Evolutionary conservation across 108 stramenopile species (phyloP).

Genomic region (Cyclotella kingstonii): DNA sequence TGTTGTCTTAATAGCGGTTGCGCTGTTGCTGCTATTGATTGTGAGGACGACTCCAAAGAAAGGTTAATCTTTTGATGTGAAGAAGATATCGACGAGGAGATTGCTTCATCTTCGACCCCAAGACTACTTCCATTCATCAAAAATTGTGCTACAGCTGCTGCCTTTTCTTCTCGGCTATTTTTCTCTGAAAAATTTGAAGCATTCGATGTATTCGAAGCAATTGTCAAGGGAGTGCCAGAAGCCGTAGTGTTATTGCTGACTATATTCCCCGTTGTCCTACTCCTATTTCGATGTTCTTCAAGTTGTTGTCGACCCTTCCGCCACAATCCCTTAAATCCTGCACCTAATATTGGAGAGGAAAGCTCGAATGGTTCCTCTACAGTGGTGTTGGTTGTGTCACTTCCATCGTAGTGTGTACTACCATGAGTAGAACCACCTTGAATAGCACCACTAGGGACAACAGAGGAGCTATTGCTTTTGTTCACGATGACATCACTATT

Average conservation of each 20-base stretch:
- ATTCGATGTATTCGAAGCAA: no score
- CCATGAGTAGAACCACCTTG: slow-evolving; percentile 13
- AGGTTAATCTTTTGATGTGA: no score
- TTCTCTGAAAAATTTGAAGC: not conserved
- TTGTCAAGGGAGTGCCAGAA: no score
- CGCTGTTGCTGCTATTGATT: no score
- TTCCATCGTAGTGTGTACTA: slow-evolving; percentile 1
- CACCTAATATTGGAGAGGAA: slow-evolving; percentile 8
- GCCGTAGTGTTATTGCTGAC: no score
- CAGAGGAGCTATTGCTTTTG: no score
- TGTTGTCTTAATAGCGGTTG: slow-evolving; percentile 1
- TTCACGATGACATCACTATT: slow-evolving; percentile 9
- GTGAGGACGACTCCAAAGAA: no score
- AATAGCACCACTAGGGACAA: not conserved
- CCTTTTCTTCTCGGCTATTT: slow-evolving; percentile 23
- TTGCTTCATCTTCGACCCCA: not conserved
- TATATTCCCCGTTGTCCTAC: not conserved
- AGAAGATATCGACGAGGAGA: not conserved
- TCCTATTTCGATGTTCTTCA: slow-evolving; percentile 21
- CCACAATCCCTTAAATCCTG: slow-evolving; percentile 31
- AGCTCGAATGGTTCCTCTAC: not conserved
- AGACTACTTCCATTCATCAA: slow-evolving; percentile 20
- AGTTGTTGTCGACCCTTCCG: slow-evolving; percentile 40
- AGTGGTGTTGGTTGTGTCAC: slow-evolving; percentile 25
- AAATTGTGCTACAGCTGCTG: slow-evolving; percentile 49